Base-by-base conservation (phyloP, 192 early-diverging fungal genomes). In the Coemansia sp. region DNA sequence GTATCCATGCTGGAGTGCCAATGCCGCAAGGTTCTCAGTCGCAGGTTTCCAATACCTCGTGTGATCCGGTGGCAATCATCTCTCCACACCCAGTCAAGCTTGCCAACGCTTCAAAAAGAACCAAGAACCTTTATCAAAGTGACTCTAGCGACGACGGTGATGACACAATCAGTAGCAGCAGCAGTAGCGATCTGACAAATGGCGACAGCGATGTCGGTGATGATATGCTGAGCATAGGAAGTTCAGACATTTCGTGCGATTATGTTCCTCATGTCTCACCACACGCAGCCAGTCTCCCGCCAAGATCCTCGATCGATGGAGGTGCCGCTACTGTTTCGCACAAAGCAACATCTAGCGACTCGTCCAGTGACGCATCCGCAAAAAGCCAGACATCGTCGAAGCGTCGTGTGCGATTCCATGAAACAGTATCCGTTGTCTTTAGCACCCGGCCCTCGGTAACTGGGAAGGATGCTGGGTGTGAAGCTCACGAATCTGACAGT, bases 371-470 rank as follows among this genome's bases (percentile, higher is more conserved):
- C 20, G 55, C 44, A 1, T 79, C 76, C 2, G 65, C 63, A 25
- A 70, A 58, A 33, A 79, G 76, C 53, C 76, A 74, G 50, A 65
- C 76, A 44, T 79, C 76, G 11, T 79, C 76, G 2, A 79, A 60
- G 61, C 70, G 76, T 2, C 76, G 67, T 29, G 76, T 79, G 23
- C 52, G 76, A 38, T 79, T 79, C 60, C 70, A 74, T 34, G 76
- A 79, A 29, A 79, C 76, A 2, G 76, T 79, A 36, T 73, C 76
- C 0, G 76, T 79, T 6, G 76, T 79, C 0, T 72, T 79, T 45
- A 79, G 70, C 52, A 64, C 67, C 5, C 44, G 63, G 13, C 60
- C 66, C 28, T 70, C 70, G 4, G 31, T 44, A 2, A 34, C 70
- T 0, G 70, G 69, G 25, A 67, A 79, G 6, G 61, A 67, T 2